Base-by-base conservation (phyloP, 352 stramenopile genomes). In the Pythium brachiatum region DNA sequence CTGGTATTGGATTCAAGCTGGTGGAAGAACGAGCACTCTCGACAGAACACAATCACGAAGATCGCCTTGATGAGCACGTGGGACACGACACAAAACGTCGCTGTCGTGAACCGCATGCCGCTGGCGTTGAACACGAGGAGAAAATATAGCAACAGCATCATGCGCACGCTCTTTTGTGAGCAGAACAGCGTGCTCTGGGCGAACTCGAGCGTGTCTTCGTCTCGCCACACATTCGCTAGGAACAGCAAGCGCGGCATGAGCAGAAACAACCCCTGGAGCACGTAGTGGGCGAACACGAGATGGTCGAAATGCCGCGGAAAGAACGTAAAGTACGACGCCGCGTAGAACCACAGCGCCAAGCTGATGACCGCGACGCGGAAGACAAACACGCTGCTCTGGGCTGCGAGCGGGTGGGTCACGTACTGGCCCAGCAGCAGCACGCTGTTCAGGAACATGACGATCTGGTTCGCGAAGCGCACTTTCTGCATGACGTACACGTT, bases 401-500 rank as follows among this genome's bases (percentile, higher is more conserved):
- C 29, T 7, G 69, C 53, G 29, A 60, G 44, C 20, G 64, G 67
- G 21, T 81, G 68, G 3, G 72, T 83, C 9, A 66, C 36, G 62
- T 76, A 81, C 61, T 91, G 79, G 0, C 75, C 69, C 23, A 78
- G 53, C n/a, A 87, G 55, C 66, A 91, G 66, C 5, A 70, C 57
- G 6, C 62, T 56, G 53, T 87, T 78, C n/a, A 89, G 53, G 39
- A 69, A 47, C 18, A 79, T 68, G 48, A 87, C 56, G 29, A 91
- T 79, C 32, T 73, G 66, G 38, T 75, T 81, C 3, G 79, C 73
- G 7, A 77, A 52, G 26, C 76, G 76, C 56, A 91, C 76, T 69
- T 91, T 91, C 31, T 74, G 74, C 52, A 79, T 66, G 46, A 91
- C 81, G 58, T 91, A 91, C 20, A 87, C 57, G 31, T 83, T 87